Evolutionary conservation across 2,329 filamentous ascomycete genomes (phyloP).

Genomic region (Allantophomopsis cytisporea): DNA sequence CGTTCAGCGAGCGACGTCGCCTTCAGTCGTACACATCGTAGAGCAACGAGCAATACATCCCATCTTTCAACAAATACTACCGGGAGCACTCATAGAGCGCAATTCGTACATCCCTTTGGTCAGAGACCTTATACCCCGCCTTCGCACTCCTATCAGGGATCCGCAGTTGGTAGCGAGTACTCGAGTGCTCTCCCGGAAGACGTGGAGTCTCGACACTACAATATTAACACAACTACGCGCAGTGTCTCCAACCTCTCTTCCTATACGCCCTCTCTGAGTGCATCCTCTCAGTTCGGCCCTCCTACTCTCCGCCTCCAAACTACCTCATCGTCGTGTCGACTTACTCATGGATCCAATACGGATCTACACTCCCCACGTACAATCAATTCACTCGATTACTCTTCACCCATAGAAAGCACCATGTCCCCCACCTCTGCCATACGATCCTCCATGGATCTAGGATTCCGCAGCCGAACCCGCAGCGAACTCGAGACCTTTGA

Average conservation of each 20-base stretch:
- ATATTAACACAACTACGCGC: slow-evolving; percentile 5
- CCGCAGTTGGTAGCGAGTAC: slow-evolving; percentile 35
- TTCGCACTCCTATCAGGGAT: slow-evolving; percentile 36
- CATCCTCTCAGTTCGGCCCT: slow-evolving; percentile 6
- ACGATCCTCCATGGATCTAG: slow-evolving; percentile 42
- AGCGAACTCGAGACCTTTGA: slow-evolving; percentile 42
- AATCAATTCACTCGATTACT: slow-evolving; percentile 11
- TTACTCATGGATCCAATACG: slow-evolving; percentile 8
- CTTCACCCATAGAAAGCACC: slow-evolving; percentile 10
- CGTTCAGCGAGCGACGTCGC: slow-evolving; percentile 14
- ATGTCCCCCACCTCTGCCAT: slow-evolving; percentile 33
- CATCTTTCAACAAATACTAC: slow-evolving; percentile 41
- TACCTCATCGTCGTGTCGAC: slow-evolving; percentile 12
- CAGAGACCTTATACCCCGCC: slow-evolving; percentile 48
- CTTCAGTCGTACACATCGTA: slow-evolving; percentile 26
- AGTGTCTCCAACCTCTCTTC: slow-evolving; percentile 13
- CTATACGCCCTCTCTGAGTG: slow-evolving; percentile 8
- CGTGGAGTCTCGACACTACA: slow-evolving; percentile 9
- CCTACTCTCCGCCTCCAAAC: slow-evolving; percentile 14
- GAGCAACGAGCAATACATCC: slow-evolving; percentile 40
- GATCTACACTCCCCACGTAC: slow-evolving; percentile 4
- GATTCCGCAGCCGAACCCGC: slow-evolving; percentile 45
- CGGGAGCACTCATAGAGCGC: slow-evolving; percentile 27
- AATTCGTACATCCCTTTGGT: slow-evolving; percentile 51
- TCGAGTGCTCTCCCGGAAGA: slow-evolving; percentile 19